These are phyloP conservation scores for Yamadazyma jaroonii DNA, from an alignment of 1,139 yeast genomes.

Conservation along the genomic window DNA sequence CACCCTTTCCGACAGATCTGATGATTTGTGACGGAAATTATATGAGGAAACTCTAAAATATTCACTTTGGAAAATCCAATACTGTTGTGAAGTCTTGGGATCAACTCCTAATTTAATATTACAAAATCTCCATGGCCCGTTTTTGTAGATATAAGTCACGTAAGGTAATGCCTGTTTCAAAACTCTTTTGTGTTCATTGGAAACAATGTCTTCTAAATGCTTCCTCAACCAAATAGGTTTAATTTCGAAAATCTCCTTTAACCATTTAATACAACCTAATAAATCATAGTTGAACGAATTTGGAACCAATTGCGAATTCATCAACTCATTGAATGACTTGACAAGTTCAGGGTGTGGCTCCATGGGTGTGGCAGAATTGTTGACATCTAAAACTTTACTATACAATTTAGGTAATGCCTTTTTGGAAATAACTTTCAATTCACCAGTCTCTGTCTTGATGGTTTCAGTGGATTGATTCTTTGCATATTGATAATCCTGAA, in stretches of 20 bases:
- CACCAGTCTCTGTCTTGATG: constrained; percentile 62
- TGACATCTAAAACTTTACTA: constrained; percentile 42
- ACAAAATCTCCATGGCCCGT: constrained; percentile 97
- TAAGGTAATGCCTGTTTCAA: constrained; percentile 80
- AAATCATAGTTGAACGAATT: constrained; percentile 31
- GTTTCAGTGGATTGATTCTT: constrained; percentile 51
- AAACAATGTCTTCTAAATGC: constrained; percentile 62
- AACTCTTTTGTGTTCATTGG: constrained; percentile 47
- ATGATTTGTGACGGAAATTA: constrained; percentile 15
- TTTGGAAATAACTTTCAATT: constrained; percentile 38
- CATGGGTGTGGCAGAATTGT: constrained; percentile 26
- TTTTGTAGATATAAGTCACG: constrained; percentile 73
- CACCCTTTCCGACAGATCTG: constrained; percentile 10
- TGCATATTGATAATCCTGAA: constrained; percentile 58
- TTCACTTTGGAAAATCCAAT: constrained; percentile 77
- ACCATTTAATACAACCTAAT: constrained; percentile 50
- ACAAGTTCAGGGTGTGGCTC: constrained; percentile 37
- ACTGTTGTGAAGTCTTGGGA: constrained; percentile 56
- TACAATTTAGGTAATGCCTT: constrained; percentile 41
- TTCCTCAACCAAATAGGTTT: constrained; percentile 88
- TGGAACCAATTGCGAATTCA: constrained; percentile 16
- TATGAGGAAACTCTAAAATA: constrained; percentile 61
- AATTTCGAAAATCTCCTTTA: constrained; percentile 53
- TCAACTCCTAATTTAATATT: constrained; percentile 77
- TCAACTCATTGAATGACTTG: constrained; percentile 29